Base-by-base conservation (phyloP, 2,329 filamentous ascomycete species). In the Aureobasidium sp. region DNA sequence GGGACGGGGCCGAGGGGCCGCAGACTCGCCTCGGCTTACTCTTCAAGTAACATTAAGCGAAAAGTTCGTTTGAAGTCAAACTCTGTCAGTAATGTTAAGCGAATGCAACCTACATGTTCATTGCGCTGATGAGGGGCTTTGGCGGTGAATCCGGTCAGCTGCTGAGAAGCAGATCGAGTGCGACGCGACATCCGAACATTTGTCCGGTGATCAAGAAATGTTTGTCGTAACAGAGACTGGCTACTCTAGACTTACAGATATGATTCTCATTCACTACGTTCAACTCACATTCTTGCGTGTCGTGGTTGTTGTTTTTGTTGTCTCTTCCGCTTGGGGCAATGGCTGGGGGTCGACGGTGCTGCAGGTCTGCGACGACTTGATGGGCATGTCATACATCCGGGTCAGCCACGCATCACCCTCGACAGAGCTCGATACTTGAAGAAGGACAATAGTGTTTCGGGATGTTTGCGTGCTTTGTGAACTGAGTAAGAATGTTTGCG, bases 41-140 rank as follows among this genome's bases (percentile, higher is more conserved):
- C 33, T 59, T 59, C 35, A 24, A 39, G 56, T 48, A 58, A 59
- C 44, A 59, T 59, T 49, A 39, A 59, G 56, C 56, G 56, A 59
- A 17, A 40, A 35, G 1, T 17, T 37, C 54, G 29, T 58, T 37
- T 58, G 15, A 9, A n/a, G 17, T 8, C 40, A 47, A 47, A 45
- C 42, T 47, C 31, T 39, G 56, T 37, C 33, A 31, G 48, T 52
- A 49, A 59, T 49, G 33, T 48, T 59, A 59, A 48, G 54, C 53
- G 53, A 57, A 39, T 22, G 27, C 5, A 12, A 31, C 37, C 24
- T 31, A 17, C 17, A 39, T 29, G 3, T 54, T 15, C 33, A n/a
- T 39, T 40, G 22, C 22, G 24, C 19, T 50, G 29, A 31, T 52
- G 29, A 39, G 14, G 19, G 5, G 31, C 15, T 29, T 31, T 35